Percentiles rank a stretch among this genome's conserved stretches.
phyloP scores from a whole-genome alignment of 108 stramenopile genomes.

The Epithemia pelagica region DNA sequence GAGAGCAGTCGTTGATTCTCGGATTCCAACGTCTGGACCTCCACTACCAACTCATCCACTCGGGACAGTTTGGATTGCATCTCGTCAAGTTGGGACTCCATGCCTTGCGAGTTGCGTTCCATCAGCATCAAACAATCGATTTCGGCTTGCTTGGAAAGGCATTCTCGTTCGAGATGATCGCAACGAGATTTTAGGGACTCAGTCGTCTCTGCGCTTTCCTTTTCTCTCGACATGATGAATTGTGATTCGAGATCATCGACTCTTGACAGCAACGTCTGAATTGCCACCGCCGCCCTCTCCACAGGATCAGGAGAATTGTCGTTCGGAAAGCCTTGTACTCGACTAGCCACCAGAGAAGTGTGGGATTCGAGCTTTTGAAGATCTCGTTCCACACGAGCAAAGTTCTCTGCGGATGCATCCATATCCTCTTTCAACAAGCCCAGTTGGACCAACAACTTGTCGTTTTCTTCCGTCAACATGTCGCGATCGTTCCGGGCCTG shows the following conservation, averaged over 20 bases:
- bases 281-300: not conserved
- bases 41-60: not conserved
- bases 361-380: not conserved
- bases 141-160: not conserved
- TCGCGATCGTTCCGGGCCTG: slow-evolving; percentile 28
- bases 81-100: not conserved
- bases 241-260: not conserved
- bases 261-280: not conserved
- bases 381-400: not conserved
- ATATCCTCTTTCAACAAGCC: slow-evolving; percentile 65
- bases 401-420: slow-evolving; percentile 31
- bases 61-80: not conserved
- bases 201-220: not conserved
- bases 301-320: not conserved
- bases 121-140: not conserved
- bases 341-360: not conserved
- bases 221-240: not conserved
- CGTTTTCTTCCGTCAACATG: slow-evolving; percentile 55
- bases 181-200: not conserved
- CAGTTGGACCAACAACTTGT: slow-evolving; percentile 76
- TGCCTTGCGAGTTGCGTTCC: not conserved
- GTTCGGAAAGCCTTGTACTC: not conserved
- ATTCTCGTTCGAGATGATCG: not conserved
- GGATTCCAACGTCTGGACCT: not conserved
- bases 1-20: not conserved